These are phyloP conservation scores for Neophaeococcomyces mojaviensis DNA, from an alignment of 2,329 filamentous ascomycete species.

Conservation along the genomic window DNA sequence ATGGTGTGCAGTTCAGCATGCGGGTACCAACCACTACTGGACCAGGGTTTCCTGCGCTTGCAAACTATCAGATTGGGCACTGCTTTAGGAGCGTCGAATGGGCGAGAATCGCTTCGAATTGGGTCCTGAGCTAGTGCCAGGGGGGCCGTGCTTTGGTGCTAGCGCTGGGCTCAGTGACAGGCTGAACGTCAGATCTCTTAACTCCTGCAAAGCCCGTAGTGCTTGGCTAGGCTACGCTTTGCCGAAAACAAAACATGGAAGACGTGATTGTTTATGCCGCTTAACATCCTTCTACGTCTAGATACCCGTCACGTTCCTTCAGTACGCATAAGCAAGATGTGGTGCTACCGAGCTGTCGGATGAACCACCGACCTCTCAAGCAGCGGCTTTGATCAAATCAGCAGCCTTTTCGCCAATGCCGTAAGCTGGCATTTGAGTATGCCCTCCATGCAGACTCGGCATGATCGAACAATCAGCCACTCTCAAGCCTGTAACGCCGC, in stretches of 20 bases:
- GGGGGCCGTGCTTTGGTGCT: background rate
- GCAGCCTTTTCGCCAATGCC: slow-evolving; percentile 50
- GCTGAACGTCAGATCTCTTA: no score
- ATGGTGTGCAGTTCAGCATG: slow-evolving; percentile 5
- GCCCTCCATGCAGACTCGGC: slow-evolving; percentile 44
- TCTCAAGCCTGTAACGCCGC: slow-evolving; percentile 46
- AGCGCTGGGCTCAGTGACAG: no score
- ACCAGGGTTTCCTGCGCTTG: background rate
- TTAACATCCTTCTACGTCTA: no score
- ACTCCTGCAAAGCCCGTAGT: no score
- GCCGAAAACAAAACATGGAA: no score
- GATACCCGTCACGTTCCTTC: no score
- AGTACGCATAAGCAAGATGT: no score
- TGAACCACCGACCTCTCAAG: background rate
- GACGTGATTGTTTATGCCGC: no score
- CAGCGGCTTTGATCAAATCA: slow-evolving; percentile 42
- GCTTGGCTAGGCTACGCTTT: no score
- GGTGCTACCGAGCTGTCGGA: no score
- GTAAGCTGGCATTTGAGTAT: slow-evolving; percentile 53
- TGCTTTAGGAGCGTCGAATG: background rate
- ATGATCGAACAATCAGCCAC: slow-evolving; percentile 49
- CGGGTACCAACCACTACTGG: slow-evolving; percentile 2
- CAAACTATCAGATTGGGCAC: background rate
- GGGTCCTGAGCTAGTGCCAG: slow-evolving; percentile 4
- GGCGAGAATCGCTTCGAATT: background rate